phyloP scores from a whole-genome alignment of 2,329 filamentous ascomycete genomes.

The Arthrinium phaeospermum region DNA sequence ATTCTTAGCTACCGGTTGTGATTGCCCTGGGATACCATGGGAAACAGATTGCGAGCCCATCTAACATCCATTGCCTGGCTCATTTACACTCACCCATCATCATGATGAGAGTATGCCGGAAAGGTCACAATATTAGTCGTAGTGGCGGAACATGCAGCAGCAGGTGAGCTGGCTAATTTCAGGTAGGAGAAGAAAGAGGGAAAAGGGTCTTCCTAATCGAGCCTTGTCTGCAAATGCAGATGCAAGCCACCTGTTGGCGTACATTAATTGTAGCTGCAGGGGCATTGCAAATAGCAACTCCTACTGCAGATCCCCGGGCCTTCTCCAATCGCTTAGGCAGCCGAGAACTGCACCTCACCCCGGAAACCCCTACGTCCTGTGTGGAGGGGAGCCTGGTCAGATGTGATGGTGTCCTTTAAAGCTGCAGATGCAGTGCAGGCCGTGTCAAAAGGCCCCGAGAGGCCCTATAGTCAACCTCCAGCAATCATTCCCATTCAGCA shows the following conservation, averaged over 20 bases:
- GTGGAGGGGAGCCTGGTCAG: background rate
- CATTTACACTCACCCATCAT: background rate
- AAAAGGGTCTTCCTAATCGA: background rate
- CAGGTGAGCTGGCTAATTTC: background rate
- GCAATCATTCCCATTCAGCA: background rate
- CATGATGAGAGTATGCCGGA: background rate
- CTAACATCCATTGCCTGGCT: background rate
- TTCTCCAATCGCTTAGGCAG: conserved; percentile 9
- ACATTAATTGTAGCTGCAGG: background rate
- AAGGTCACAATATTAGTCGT: background rate
- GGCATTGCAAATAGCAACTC: background rate
- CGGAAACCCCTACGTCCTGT: background rate
- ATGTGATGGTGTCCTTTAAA: background rate
- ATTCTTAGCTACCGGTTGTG: background rate
- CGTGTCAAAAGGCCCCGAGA: background rate
- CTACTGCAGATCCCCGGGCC: background rate
- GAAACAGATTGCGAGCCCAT: background rate
- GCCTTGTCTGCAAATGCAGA: background rate
- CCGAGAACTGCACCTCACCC: background rate
- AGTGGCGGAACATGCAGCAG: background rate
- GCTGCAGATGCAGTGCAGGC: background rate
- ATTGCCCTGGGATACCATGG: background rate
- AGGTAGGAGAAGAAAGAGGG: background rate
- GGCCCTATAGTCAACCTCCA: background rate
- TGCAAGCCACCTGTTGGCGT: background rate